phyloP scores from a whole-genome alignment of 108 stramenopile genomes.

The Discostella stelligeroides region DNA sequence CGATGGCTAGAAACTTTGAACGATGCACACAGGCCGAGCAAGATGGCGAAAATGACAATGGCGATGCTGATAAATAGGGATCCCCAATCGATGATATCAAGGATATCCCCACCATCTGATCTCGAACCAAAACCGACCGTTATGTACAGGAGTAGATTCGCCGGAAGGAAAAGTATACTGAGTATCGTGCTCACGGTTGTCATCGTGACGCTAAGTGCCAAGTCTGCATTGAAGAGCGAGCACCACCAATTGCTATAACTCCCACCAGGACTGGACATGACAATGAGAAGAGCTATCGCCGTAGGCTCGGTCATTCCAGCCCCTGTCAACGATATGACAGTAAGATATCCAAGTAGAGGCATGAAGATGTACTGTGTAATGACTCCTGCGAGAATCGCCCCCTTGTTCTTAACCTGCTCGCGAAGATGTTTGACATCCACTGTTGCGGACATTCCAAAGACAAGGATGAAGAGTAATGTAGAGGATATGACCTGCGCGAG shows the following conservation, averaged over 20 bases:
- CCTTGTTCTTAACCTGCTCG: slow-evolving; percentile 59
- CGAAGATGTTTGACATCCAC: slow-evolving; percentile 59
- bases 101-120: slow-evolving; percentile 31
- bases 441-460: slow-evolving; percentile 79
- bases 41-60: slow-evolving; percentile 78
- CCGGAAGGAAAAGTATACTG: slow-evolving; percentile 68
- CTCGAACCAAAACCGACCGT: slow-evolving; percentile 60
- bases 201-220: slow-evolving; percentile 88
- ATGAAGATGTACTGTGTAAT: slow-evolving; percentile 73
- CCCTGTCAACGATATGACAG: slow-evolving; percentile 55
- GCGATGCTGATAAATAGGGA: slow-evolving; percentile 68
- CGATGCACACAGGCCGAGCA: slow-evolving; percentile 65
- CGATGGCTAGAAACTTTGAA: slow-evolving; percentile 49
- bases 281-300: slow-evolving; percentile 80
- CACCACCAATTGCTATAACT: slow-evolving; percentile 92
- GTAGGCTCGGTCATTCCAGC: slow-evolving; percentile 47
- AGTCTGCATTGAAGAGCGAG: slow-evolving; percentile 86
- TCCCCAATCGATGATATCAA: slow-evolving; percentile 70
- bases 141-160: slow-evolving; percentile 81
- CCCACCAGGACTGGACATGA: slow-evolving; percentile 86
- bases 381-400: slow-evolving; percentile 56
- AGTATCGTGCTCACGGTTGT: slow-evolving; percentile 85
- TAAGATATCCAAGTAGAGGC: slow-evolving; percentile 80
- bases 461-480: slow-evolving; percentile 66
- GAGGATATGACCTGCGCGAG: slow-evolving; percentile 51